Conservation (phyloP, 2,329 filamentous ascomycete genomes). For the Fusarium mundagurra region DNA sequence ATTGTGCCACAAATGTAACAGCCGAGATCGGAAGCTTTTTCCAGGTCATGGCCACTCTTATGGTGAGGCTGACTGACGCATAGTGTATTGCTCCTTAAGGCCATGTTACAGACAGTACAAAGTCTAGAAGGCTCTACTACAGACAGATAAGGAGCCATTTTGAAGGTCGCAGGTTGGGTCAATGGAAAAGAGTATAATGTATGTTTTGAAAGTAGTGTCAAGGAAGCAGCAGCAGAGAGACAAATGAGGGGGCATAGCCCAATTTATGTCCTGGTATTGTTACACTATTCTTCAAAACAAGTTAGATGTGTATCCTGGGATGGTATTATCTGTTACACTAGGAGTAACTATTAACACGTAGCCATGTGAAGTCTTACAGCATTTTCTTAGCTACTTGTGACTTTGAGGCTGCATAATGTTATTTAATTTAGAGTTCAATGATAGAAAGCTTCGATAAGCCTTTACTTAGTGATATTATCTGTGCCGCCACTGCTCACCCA, state of each 20-base stretch:
- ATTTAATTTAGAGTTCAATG: neutral
- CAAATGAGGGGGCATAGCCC: neutral
- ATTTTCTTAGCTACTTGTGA: neutral
- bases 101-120: neutral
- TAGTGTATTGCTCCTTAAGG: accelerated
- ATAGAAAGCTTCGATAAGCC: neutral
- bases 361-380: neutral
- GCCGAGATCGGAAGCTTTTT: neutral
- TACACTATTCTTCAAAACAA: neutral
- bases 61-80: neutral
- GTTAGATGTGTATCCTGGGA: neutral
- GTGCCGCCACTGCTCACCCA: neutral
- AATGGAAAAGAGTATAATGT: too few species aligned
- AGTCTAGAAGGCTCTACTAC: neutral
- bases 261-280: neutral
- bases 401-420: neutral
- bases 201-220: neutral
- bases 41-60: neutral
- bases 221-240: accelerated
- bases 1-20: neutral
- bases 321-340: neutral
- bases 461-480: too few species aligned
- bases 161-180: accelerated
- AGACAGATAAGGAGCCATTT: accelerated
- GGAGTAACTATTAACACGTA: neutral